Percentiles rank a stretch among this genome's conserved stretches.
Evolutionary conservation across 2,329 filamentous ascomycete species (phyloP).

Genomic region (Epichloe coenophiala): DNA sequence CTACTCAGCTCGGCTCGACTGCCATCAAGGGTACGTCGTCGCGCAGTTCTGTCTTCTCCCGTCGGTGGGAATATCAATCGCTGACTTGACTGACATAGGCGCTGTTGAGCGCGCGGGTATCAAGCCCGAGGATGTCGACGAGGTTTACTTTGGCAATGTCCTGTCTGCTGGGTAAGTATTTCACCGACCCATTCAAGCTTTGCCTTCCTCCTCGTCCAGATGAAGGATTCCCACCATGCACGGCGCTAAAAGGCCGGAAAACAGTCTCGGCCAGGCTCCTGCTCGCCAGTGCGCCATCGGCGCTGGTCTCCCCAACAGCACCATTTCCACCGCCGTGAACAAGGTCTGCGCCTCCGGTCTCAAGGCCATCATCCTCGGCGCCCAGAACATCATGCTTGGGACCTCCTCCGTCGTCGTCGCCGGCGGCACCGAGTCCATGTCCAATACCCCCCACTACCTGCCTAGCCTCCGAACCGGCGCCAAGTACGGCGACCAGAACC

Average conservation of each 20-base stretch:
- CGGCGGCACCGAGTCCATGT: conserved; percentile 96
- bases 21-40: conserved; percentile 70
- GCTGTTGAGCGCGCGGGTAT: conserved; percentile 80
- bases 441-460: conserved; percentile 92
- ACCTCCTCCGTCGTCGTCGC: conserved; percentile 88
- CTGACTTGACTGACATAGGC: conserved; percentile 24
- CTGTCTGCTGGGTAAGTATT: conserved; percentile 73
- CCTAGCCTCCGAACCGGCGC: conserved; percentile 72
- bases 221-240: not conserved
- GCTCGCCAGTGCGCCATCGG: conserved; percentile 86
- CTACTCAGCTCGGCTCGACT: conserved; percentile 74
- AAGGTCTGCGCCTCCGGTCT: conserved; percentile 95
- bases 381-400: conserved; percentile 95
- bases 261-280: conserved; percentile 85
- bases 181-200: not conserved
- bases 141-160: conserved; percentile 97
- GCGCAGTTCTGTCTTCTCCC: not conserved
- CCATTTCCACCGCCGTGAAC: conserved; percentile 88
- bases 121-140: conserved; percentile 80
- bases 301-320: conserved; percentile 68
- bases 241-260: not conserved
- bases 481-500: conserved; percentile 84
- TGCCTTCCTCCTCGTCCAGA: not conserved
- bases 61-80: not conserved
- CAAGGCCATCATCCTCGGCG: conserved; percentile 88